phyloP scores from a whole-genome alignment of 2,329 filamentous ascomycete species.

The Diaporthe nobilis region DNA sequence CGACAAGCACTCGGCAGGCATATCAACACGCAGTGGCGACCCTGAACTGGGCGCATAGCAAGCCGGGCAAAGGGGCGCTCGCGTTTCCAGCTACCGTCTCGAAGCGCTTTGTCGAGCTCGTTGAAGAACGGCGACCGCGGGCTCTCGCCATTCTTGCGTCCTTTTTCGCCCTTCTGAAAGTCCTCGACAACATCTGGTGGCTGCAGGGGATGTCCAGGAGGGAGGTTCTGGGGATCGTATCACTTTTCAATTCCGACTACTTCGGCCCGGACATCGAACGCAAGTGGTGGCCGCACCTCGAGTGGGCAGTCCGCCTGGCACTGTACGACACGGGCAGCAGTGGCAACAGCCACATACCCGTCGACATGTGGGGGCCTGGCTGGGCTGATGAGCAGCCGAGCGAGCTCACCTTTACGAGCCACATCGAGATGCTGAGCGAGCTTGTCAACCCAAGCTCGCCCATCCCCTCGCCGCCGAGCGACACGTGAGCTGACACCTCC shows the following conservation, averaged over 20 bases:
- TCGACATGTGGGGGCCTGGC: constrained; percentile 70
- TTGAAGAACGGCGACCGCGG: constrained; percentile 71
- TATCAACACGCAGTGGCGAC: constrained; percentile 77
- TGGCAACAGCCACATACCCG: constrained; percentile 62
- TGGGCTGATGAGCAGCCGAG: constrained; percentile 55
- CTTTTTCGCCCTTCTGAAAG: constrained; percentile 76
- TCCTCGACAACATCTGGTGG: constrained; percentile 77
- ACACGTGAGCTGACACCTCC: constrained; percentile 39
- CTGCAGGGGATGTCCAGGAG: constrained; percentile 75
- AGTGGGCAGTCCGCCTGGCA: constrained; percentile 73
- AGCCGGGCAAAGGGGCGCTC: constrained; percentile 70
- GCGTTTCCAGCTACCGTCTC: constrained; percentile 76
- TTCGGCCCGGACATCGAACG: constrained; percentile 54
- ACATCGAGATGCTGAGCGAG: constrained; percentile 62
- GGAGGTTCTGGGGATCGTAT: constrained; percentile 75
- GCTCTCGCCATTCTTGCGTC: constrained; percentile 75
- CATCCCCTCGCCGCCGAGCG: constrained; percentile 28
- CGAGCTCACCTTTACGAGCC: constrained; percentile 54
- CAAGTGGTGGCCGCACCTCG: constrained; percentile 72
- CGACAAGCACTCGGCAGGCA: constrained; percentile 62
- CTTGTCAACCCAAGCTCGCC: constrained; percentile 48
- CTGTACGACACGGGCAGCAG: constrained; percentile 67
- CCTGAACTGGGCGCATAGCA: constrained; percentile 76
- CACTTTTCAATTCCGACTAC: constrained; percentile 70
- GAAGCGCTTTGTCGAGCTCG: constrained; percentile 71